Conservation (phyloP, 1,139 yeast genomes). For the Candida sp. region DNA sequence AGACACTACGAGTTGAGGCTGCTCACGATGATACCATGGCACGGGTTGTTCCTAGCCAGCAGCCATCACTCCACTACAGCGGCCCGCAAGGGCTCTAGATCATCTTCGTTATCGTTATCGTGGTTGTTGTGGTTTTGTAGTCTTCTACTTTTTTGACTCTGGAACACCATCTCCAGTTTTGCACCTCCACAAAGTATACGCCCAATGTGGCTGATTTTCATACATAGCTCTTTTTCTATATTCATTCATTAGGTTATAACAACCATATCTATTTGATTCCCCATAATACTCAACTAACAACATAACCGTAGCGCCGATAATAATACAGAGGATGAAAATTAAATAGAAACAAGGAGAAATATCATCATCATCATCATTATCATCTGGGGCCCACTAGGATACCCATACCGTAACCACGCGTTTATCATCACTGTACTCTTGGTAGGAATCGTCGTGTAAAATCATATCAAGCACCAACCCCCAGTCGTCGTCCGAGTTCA, state of each 20-base stretch:
- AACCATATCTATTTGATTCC: not conserved
- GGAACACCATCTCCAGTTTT: not conserved
- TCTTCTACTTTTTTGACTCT: not conserved
- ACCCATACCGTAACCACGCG: constrained; percentile 47
- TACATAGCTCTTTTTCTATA: not conserved
- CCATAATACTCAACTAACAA: too few relatives aligned
- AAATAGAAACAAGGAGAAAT: not conserved
- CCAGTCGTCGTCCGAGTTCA: constrained; percentile 86
- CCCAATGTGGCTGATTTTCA: too few relatives aligned
- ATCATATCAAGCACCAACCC: constrained; percentile 57
- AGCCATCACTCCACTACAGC: too few relatives aligned
- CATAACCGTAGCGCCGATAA: not conserved
- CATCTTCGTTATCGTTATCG: not conserved
- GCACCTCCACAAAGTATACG: not conserved
- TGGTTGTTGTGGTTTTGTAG: not conserved
- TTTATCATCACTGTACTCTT: constrained; percentile 29
- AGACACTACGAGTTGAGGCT: too few relatives aligned
- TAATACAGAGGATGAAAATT: not conserved
- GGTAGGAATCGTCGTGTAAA: constrained; percentile 34
- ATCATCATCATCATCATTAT: not conserved
- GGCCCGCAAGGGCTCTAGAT: not conserved
- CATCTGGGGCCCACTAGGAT: constrained; percentile 14
- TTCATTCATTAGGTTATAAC: not conserved
- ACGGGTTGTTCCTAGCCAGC: too few relatives aligned
- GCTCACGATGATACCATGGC: too few relatives aligned